phyloP scores from a whole-genome alignment of 768 basidiomycete species.

The Mycena sanguinolenta region DNA sequence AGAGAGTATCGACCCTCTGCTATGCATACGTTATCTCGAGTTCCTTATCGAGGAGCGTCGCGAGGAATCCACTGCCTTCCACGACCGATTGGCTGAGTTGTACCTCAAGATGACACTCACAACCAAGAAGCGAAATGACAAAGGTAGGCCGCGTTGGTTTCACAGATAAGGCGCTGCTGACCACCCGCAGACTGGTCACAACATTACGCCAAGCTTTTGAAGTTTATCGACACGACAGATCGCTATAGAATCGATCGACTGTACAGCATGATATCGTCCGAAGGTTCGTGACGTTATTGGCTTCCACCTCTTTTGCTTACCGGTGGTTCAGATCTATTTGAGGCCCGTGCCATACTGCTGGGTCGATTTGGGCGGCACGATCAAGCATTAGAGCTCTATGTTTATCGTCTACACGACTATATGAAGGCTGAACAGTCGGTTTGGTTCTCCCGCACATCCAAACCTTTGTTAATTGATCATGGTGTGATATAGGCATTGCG shows the following conservation, averaged over 20 bases:
- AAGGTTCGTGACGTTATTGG: conserved; percentile 64
- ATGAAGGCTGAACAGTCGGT: conserved; percentile 89
- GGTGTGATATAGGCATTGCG: conserved; percentile 80
- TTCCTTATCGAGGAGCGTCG: conserved; percentile 82
- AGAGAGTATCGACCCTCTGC: conserved; percentile 73
- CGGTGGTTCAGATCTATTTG: conserved; percentile 75
- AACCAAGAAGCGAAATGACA: conserved; percentile 71
- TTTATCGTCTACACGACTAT: conserved; percentile 87
- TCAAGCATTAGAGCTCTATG: conserved; percentile 95
- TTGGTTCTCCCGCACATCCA: neutral
- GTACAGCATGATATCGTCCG: conserved; percentile 83
- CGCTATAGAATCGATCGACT: conserved; percentile 84
- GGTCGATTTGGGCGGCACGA: conserved; percentile 93
- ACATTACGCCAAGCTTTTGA: conserved; percentile 77
- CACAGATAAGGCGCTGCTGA: neutral
- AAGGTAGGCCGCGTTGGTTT: conserved; percentile 55
- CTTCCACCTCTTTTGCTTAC: neutral
- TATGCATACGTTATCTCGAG: conserved; percentile 87
- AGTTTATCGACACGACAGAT: conserved; percentile 79
- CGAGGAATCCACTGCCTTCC: conserved; percentile 78
- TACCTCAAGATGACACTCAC: conserved; percentile 79
- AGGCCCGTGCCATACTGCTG: conserved; percentile 92
- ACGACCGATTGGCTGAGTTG: conserved; percentile 90
- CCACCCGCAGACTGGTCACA: conserved; percentile 51
- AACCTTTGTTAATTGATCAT: conserved; percentile 11